Evolutionary conservation across 2,329 filamentous ascomycete species (phyloP).

Genomic region (Drechslerella coelobrocha): DNA sequence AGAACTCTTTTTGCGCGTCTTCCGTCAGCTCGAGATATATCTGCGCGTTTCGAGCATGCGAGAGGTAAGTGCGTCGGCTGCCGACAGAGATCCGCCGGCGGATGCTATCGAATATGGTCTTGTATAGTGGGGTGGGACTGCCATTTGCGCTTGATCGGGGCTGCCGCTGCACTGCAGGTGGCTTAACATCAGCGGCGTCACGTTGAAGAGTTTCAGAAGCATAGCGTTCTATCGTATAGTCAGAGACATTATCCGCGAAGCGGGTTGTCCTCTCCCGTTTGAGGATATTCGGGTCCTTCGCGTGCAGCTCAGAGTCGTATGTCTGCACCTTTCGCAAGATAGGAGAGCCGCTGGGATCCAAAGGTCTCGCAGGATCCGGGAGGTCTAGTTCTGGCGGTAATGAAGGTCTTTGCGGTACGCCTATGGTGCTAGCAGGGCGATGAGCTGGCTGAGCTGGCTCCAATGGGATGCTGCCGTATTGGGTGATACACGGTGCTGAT

Average conservation of each 20-base stretch:
- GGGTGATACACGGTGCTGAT: neutral
- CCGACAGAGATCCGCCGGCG: slow-evolving; percentile 60
- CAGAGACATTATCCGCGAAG: slow-evolving; percentile 4
- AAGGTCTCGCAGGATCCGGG: slow-evolving; percentile 38
- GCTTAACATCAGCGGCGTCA: slow-evolving; percentile 17
- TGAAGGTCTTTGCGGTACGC: slow-evolving; percentile 27
- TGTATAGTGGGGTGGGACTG: slow-evolving; percentile 59
- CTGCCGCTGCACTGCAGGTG: neutral
- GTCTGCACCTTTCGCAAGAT: slow-evolving; percentile 23
- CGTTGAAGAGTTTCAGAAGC: slow-evolving; percentile 14
- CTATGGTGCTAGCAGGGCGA: slow-evolving; percentile 14
- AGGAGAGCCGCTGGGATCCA: slow-evolving; percentile 15
- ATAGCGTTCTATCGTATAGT: neutral
- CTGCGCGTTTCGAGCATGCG: slow-evolving; percentile 58
- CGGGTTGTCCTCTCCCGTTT: slow-evolving; percentile 27
- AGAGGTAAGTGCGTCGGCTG: slow-evolving; percentile 60
- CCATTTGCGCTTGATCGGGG: slow-evolving; percentile 52
- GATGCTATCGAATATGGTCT: slow-evolving; percentile 50
- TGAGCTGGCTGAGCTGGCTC: slow-evolving; percentile 3
- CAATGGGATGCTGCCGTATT: slow-evolving; percentile 32
- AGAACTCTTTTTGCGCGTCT: slow-evolving; percentile 81
- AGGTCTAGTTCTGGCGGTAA: slow-evolving; percentile 31
- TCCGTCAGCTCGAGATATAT: slow-evolving; percentile 69
- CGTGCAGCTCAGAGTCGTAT: slow-evolving; percentile 29
- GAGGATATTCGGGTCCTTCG: slow-evolving; percentile 1